Evolutionary conservation across 768 basidiomycete genomes (phyloP).

Genomic region (Trametes cubensis): DNA sequence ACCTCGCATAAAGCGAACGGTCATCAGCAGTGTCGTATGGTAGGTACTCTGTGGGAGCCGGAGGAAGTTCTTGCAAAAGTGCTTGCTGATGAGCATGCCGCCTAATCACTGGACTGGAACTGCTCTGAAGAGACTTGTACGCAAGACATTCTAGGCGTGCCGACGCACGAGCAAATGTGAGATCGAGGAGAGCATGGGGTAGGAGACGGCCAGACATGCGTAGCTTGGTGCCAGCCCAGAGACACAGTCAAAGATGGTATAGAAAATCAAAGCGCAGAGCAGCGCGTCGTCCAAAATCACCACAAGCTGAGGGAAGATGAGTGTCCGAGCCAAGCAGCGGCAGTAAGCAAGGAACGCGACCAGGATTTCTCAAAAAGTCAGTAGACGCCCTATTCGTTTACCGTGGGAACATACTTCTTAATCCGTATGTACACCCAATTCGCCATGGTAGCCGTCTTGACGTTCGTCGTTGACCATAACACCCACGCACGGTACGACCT

Average conservation of each 20-base stretch:
- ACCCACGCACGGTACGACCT: no score
- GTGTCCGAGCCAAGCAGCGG: no score
- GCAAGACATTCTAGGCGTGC: conserved; percentile 17
- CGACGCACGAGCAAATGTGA: conserved; percentile 22
- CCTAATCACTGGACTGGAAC: neutral
- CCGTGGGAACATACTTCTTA: no score
- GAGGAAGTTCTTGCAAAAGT: neutral
- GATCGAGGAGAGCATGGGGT: conserved; percentile 28
- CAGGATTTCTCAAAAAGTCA: no score
- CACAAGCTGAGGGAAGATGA: no score
- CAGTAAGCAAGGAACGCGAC: no score
- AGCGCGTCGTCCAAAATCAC: neutral
- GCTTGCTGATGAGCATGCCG: conserved; percentile 14
- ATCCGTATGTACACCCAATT: no score
- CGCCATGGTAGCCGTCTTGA: neutral
- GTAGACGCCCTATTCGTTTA: no score
- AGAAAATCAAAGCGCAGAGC: neutral
- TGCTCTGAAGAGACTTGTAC: neutral
- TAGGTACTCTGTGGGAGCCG: neutral
- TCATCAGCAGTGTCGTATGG: neutral
- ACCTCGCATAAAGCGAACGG: conserved; percentile 16
- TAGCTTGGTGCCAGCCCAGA: no score
- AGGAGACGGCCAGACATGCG: conserved; percentile 21
- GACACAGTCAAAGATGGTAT: no score
- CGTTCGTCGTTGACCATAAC: no score